phyloP scores from a whole-genome alignment of 352 stramenopile genomes.

The Phytophthora podocarpi region DNA sequence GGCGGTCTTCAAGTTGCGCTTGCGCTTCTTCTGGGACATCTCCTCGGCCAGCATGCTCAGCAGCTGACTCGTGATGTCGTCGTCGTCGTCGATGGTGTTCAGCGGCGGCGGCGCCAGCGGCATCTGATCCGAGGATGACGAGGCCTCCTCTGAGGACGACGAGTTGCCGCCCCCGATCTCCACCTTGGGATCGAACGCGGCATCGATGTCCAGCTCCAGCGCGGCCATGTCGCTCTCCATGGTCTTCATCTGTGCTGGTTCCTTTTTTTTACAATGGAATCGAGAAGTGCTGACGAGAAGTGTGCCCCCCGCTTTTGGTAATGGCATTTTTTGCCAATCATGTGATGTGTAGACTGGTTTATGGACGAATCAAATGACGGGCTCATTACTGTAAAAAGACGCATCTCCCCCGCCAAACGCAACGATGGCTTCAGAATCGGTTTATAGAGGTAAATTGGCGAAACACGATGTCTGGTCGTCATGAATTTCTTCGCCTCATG shows the following conservation, averaged over 20 bases:
- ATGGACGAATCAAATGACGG: too few species aligned
- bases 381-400: slow-evolving; percentile 8
- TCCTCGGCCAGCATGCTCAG: slow-evolving; percentile 49
- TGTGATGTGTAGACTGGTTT: too few species aligned
- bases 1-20: slow-evolving; percentile 37
- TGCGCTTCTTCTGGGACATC: slow-evolving; percentile 47
- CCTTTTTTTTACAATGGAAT: too few species aligned
- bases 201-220: slow-evolving; percentile 33
- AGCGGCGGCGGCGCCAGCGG: slow-evolving; percentile 22
- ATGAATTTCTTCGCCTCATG: slow-evolving; percentile 1
- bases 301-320: slow-evolving; percentile 3
- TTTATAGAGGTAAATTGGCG: slow-evolving; percentile 5
- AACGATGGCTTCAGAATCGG: background rate
- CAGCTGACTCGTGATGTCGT: slow-evolving; percentile 48
- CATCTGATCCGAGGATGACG: slow-evolving; percentile 28
- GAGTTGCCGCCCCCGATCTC: slow-evolving; percentile 23
- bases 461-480: slow-evolving; percentile 10
- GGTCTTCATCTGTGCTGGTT: too few species aligned
- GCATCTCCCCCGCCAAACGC: slow-evolving; percentile 15
- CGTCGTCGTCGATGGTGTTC: slow-evolving; percentile 36
- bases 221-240: slow-evolving; percentile 38
- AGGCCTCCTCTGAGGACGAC: slow-evolving; percentile 31
- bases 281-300: too few species aligned
- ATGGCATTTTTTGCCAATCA: too few species aligned
- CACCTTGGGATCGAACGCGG: slow-evolving; percentile 25